Base-by-base conservation (phyloP, 2,329 filamentous ascomycete genomes). In the Atkinsonella hypoxylon region DNA sequence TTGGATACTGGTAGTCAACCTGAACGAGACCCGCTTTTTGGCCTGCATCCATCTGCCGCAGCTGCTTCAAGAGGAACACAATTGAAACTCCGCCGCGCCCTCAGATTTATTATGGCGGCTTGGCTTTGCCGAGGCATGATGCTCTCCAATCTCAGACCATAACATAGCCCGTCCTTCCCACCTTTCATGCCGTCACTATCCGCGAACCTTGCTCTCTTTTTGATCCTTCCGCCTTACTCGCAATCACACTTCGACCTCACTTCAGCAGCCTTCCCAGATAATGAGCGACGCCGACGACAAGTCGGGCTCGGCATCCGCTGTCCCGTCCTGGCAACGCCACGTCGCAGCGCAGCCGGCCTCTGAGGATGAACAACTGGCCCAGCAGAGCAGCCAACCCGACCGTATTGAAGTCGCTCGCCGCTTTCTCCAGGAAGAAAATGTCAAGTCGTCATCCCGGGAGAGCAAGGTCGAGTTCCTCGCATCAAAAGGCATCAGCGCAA, bases 381-480 rank as follows among this genome's bases (percentile, higher is more conserved):
- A 30, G n/a, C 45, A 45, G 30, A 30, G 64, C 51, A 54, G 49
- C 36, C 54, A 56, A 8, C 57, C 66, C 40, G 59, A 64, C 46
- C 58, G 60, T 34, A 58, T 72, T 36, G 80, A 88, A 15, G 80
- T 89, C 61, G 89, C 89, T 30, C 75, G 77, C 42, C 78, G 74
- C 49, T 96, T 95, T 62, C 76, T 96, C 4, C 73, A 86, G 47
- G 84, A 94, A 53, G 81, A 86, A 8, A 73, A 76, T 18, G 86
- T 95, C 51, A 80, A 77, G 52, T 71, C 83, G 65, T 81, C 84
- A 34, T 74, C 84, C 0, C 74, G 75, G 43, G 83, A 87, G 51
- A 83, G 81, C 66, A 95, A 95, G 70, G 72, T 78, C 18, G 77
- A 78, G 8, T 95, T 95, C 58, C 70, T 96, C 1, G 76, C 82